phyloP scores from a whole-genome alignment of 768 basidiomycete species.

The Suillus decipiens region DNA sequence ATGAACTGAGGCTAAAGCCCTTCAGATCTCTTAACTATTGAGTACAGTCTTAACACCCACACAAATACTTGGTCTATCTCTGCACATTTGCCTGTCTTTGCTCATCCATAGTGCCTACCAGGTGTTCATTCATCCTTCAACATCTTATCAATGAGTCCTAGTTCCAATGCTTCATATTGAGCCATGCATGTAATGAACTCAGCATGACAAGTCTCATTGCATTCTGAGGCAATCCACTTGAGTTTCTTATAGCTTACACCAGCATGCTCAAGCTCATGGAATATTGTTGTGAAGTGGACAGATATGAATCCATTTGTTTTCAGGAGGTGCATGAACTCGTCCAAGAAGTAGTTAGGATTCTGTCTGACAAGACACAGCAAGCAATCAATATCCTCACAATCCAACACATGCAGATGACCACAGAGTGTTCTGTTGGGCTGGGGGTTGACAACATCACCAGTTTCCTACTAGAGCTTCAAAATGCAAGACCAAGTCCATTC shows the following conservation, averaged over 20 bases:
- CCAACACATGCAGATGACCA: background rate
- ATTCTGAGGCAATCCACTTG: constrained; percentile 26
- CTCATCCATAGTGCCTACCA: too few species aligned
- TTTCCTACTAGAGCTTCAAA: too few species aligned
- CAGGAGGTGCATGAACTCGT: background rate
- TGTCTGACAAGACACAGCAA: background rate
- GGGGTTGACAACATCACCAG: too few species aligned
- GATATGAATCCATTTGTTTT: constrained; percentile 28
- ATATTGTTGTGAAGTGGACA: constrained; percentile 36
- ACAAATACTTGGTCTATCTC: too few species aligned
- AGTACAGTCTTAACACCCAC: too few species aligned
- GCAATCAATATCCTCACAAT: background rate
- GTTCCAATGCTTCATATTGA: constrained; percentile 32
- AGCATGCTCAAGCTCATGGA: constrained; percentile 27
- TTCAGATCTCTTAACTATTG: too few species aligned
- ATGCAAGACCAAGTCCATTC: too few species aligned
- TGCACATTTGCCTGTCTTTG: too few species aligned
- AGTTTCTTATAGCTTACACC: constrained; percentile 33
- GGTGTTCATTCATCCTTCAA: too few species aligned
- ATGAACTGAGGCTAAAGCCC: too few species aligned
- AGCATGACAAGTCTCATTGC: constrained; percentile 25
- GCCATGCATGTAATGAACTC: constrained; percentile 31
- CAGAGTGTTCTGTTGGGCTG: constrained; percentile 4
- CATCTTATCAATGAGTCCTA: constrained; percentile 26
- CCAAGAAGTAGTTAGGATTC: background rate